Conservation (phyloP, 2,329 filamentous ascomycete species). For the Verticillium nonalfalfae region DNA sequence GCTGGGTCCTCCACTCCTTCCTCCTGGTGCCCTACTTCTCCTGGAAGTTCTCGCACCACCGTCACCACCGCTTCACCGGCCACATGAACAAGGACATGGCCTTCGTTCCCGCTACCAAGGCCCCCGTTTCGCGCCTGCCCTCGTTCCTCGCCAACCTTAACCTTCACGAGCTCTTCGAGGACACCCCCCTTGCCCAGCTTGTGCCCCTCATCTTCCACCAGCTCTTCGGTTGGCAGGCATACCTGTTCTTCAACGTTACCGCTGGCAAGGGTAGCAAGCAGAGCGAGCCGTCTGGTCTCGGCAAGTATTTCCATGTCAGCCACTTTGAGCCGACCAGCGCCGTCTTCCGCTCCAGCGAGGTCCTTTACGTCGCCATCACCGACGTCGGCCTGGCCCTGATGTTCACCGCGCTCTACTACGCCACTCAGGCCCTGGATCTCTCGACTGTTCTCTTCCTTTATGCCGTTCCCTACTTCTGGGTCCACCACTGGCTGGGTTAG, state of each 20-base stretch:
- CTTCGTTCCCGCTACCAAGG: slow-evolving; percentile 46
- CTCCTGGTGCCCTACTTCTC: slow-evolving; percentile 66
- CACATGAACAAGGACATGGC: slow-evolving; percentile 64
- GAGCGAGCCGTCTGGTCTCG: slow-evolving; percentile 22
- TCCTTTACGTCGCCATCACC: slow-evolving; percentile 48
- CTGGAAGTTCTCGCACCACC: slow-evolving; percentile 65
- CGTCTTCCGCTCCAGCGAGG: slow-evolving; percentile 54
- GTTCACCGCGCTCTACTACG: slow-evolving; percentile 42
- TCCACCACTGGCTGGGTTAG: slow-evolving; percentile 64
- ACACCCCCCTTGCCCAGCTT: slow-evolving; percentile 52
- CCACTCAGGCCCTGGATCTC: slow-evolving; percentile 45
- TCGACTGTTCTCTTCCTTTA: slow-evolving; percentile 54
- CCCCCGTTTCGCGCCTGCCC: neutral
- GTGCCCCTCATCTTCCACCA: slow-evolving; percentile 54
- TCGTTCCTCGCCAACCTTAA: slow-evolving; percentile 29
- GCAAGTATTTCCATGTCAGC: slow-evolving; percentile 36
- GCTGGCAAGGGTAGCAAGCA: slow-evolving; percentile 42
- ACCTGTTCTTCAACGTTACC: slow-evolving; percentile 54
- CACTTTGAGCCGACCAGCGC: slow-evolving; percentile 58
- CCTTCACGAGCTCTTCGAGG: slow-evolving; percentile 52
- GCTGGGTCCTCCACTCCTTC: slow-evolving; percentile 59
- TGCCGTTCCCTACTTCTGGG: slow-evolving; percentile 60
- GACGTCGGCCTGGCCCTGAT: slow-evolving; percentile 54
- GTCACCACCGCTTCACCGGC: slow-evolving; percentile 63
- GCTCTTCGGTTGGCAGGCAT: slow-evolving; percentile 57